A percentile compares a stretch with the other conserved stretches of the same genome.
Conservation (phyloP, 331 rosid genomes). For the Phaseolus coccineus region DNA sequence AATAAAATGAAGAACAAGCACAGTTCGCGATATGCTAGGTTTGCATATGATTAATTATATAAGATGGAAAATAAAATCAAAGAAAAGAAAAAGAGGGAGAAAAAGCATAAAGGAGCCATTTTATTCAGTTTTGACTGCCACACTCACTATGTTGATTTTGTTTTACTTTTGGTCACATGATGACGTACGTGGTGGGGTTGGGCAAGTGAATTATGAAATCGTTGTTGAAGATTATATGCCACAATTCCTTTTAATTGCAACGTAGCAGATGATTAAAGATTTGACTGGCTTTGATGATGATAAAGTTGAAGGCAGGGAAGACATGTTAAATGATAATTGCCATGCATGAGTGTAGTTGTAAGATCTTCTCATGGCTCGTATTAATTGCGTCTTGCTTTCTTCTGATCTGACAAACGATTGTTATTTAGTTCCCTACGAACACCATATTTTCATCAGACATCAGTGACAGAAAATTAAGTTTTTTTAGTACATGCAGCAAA, state of each 20-base stretch:
- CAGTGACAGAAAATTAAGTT: not conserved
- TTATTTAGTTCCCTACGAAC: not conserved
- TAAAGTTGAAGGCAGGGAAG: not conserved
- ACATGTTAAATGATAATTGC: slow-evolving; percentile 9
- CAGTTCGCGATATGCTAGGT: not conserved
- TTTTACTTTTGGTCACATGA: slow-evolving; percentile 44
- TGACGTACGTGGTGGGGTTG: slow-evolving; percentile 35
- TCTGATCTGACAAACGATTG: slow-evolving; percentile 27
- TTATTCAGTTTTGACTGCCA: slow-evolving; percentile 34
- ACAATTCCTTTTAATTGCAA: not conserved
- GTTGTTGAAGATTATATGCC: not conserved
- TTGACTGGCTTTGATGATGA: not conserved
- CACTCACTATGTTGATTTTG: slow-evolving; percentile 43
- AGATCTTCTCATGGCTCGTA: slow-evolving; percentile 20
- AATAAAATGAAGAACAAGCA: no score
- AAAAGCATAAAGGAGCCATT: slow-evolving; percentile 30
- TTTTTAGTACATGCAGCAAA: not conserved
- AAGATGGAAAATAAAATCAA: slow-evolving; percentile 28
- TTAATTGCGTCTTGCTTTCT: not conserved
- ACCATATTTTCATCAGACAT: not conserved
- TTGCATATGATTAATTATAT: slow-evolving; percentile 15
- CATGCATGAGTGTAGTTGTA: slow-evolving; percentile 28
- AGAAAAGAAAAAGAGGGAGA: not conserved
- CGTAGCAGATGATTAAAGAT: not conserved
- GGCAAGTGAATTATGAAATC: slow-evolving; percentile 11